These are phyloP conservation scores for Xylariales sp. DNA, from an alignment of 2,329 filamentous ascomycete species.

Conservation along the genomic window DNA sequence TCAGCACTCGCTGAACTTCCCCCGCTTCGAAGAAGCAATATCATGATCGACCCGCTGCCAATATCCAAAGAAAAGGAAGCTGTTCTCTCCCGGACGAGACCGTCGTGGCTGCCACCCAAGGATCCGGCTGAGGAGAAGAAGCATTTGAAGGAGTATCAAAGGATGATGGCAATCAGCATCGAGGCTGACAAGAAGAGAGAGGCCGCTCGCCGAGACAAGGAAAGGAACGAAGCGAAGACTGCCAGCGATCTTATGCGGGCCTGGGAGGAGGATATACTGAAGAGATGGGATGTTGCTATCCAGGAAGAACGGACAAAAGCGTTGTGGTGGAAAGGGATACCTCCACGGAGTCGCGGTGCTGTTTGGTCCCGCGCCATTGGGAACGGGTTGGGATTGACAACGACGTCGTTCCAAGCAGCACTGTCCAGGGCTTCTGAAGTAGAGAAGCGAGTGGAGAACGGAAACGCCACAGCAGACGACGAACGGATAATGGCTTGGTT, in stretches of 20 bases:
- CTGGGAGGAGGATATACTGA: slow-evolving; percentile 82
- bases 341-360: slow-evolving; percentile 73
- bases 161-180: slow-evolving; percentile 77
- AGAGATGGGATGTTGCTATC: slow-evolving; percentile 79
- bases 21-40: slow-evolving; percentile 76
- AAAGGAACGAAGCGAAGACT: slow-evolving; percentile 65
- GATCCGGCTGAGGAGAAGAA: slow-evolving; percentile 90
- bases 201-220: slow-evolving; percentile 62
- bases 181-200: slow-evolving; percentile 71
- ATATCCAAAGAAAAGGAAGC: slow-evolving; percentile 90
- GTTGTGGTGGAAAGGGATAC: slow-evolving; percentile 85
- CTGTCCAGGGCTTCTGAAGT: slow-evolving; percentile 73
- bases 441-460: slow-evolving; percentile 65
- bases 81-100: slow-evolving; percentile 81
- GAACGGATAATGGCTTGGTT: slow-evolving; percentile 70
- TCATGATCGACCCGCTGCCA: slow-evolving; percentile 86
- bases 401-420: slow-evolving; percentile 76
- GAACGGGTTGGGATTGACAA: slow-evolving; percentile 76
- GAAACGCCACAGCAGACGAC: slow-evolving; percentile 65
- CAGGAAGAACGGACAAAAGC: slow-evolving; percentile 76
- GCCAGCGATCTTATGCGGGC: slow-evolving; percentile 68
- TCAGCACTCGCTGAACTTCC: slow-evolving; percentile 76
- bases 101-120: slow-evolving; percentile 87
- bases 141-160: slow-evolving; percentile 87
- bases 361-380: slow-evolving; percentile 80